phyloP scores from a whole-genome alignment of 192 early-diverging fungal species.

The Mortierella hygrophila region DNA sequence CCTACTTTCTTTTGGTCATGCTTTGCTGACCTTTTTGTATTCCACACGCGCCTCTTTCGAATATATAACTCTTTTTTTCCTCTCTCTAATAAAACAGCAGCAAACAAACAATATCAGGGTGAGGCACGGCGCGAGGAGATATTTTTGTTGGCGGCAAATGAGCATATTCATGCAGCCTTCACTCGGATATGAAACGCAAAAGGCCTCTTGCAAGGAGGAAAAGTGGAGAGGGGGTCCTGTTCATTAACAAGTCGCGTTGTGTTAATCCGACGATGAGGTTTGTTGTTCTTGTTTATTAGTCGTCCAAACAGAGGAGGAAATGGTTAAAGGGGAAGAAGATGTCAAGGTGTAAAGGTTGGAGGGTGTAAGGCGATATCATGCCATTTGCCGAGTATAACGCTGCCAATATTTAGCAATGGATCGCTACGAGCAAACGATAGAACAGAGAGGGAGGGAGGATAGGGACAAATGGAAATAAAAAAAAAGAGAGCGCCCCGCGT shows the following conservation, averaged over 20 bases:
- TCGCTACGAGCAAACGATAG: neutral
- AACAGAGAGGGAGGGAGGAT: neutral
- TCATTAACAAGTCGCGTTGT: neutral
- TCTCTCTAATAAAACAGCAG: neutral
- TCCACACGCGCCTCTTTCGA: neutral
- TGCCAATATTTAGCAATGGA: neutral
- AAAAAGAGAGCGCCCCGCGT: neutral
- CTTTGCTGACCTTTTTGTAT: conserved; percentile 1
- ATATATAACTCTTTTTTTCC: conserved; percentile 1
- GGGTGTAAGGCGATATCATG: no score
- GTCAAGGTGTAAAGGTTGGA: no score
- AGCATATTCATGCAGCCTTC: no score
- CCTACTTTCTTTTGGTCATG: neutral
- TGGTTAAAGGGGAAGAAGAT: neutral
- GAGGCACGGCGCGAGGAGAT: no score
- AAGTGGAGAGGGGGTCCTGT: no score
- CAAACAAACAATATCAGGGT: neutral
- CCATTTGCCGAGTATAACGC: no score
- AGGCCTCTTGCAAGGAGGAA: no score
- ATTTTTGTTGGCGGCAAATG: no score
- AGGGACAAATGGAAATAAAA: neutral
- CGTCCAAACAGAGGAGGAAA: neutral
- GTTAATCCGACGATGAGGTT: neutral
- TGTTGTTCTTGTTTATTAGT: neutral
- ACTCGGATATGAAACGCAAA: no score